These are phyloP conservation scores for Acanthamoeba sp. DNA, from an alignment of 208 protist species.

Conservation along the genomic window DNA sequence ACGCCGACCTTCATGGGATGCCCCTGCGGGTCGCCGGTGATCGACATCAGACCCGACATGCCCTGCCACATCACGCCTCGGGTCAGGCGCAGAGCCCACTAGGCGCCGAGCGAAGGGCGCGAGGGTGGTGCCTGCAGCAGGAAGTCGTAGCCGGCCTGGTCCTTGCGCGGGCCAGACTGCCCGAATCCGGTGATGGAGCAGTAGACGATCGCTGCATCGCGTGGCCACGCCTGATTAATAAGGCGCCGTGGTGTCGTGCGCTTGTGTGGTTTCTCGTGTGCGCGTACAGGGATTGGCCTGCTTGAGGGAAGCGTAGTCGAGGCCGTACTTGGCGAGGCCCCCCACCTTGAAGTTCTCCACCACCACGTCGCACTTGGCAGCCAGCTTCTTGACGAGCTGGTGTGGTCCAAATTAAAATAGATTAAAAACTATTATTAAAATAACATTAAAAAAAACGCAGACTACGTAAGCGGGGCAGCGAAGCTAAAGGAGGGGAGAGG, in stretches of 20 bases:
- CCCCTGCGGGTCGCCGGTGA: slow-evolving; percentile 75
- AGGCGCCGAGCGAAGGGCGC: not conserved
- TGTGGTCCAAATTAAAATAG: not conserved
- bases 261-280: too few species aligned
- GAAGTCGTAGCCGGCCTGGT: slow-evolving; percentile 81
- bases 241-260: too few species aligned
- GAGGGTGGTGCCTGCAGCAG: slow-evolving; percentile 48
- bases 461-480: not conserved
- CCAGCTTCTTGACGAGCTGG: slow-evolving; percentile 59
- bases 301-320: slow-evolving; percentile 74
- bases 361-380: slow-evolving; percentile 73
- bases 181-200: slow-evolving; percentile 81
- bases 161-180: slow-evolving; percentile 65
- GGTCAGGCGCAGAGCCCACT: not conserved
- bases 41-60: slow-evolving; percentile 76
- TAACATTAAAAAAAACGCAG: too few species aligned
- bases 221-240: not conserved
- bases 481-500: too few species aligned
- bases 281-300: slow-evolving; percentile 61
- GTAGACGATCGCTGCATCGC: slow-evolving; percentile 73
- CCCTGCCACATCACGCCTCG: not conserved
- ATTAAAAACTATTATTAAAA: slow-evolving; percentile 42
- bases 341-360: slow-evolving; percentile 82
- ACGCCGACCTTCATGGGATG: slow-evolving; percentile 71
- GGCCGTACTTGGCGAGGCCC: slow-evolving; percentile 73